Evolutionary conservation across 306 rosid species (phyloP).

Genomic region (Chamaecrista fasciculata): DNA sequence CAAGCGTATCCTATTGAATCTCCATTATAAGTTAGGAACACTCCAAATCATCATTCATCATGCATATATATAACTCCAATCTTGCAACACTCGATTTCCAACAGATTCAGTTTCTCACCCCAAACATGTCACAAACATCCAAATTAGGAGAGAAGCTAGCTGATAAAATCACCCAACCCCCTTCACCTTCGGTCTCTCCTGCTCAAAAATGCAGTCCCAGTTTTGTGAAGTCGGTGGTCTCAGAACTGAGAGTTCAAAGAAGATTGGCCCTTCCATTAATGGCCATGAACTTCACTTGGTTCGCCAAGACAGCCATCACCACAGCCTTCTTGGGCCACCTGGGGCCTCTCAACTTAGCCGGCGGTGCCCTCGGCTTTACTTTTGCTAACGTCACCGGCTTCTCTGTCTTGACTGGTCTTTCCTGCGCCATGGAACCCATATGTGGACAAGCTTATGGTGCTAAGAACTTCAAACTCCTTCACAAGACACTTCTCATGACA

Average conservation of each 20-base stretch:
- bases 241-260: slow-evolving; percentile 61
- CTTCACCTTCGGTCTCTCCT: slow-evolving; percentile 13
- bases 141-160: slow-evolving; percentile 33
- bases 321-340: slow-evolving; percentile 79
- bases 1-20: slow-evolving; percentile 21
- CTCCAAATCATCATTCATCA: background rate
- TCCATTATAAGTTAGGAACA: background rate
- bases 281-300: slow-evolving; percentile 83
- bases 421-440: slow-evolving; percentile 86
- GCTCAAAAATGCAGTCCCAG: slow-evolving; percentile 33
- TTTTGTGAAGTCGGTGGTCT: slow-evolving; percentile 23
- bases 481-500: slow-evolving; percentile 78
- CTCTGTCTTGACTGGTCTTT: slow-evolving; percentile 79
- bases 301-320: slow-evolving; percentile 69
- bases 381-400: slow-evolving; percentile 93
- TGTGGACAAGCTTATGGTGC: slow-evolving; percentile 96
- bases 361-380: slow-evolving; percentile 78
- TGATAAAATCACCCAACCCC: slow-evolving; percentile 13
- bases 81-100: background rate
- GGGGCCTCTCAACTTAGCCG: slow-evolving; percentile 74
- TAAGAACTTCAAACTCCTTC: slow-evolving; percentile 69
- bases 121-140: slow-evolving; percentile 44
- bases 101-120: background rate
- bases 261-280: slow-evolving; percentile 65
- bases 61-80: background rate